Conservation (phyloP, 1,139 yeast species). For the Candida mesenterica region DNA sequence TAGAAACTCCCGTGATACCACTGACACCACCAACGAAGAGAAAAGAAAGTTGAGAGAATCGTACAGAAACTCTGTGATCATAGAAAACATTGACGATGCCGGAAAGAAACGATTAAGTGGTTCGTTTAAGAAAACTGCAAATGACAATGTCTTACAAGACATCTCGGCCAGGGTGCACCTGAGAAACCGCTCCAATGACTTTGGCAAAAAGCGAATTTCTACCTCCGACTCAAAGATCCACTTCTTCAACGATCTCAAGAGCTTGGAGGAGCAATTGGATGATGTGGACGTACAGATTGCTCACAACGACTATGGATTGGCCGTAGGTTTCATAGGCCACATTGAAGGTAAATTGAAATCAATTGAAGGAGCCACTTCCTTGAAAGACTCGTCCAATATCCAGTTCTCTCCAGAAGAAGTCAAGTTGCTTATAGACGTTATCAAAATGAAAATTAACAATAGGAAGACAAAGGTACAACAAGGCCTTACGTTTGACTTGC, state of each 20-base stretch:
- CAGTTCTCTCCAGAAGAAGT: constrained; percentile 28
- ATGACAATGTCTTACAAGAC: constrained; percentile 47
- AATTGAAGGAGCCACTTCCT: constrained; percentile 16
- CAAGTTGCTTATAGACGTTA: constrained; percentile 35
- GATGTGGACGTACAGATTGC: constrained; percentile 68
- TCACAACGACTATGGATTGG: constrained; percentile 54
- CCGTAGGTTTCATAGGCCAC: constrained; percentile 51
- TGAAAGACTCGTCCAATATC: constrained; percentile 5
- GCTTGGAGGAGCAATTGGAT: constrained; percentile 60
- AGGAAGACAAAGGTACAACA: constrained; percentile 39
- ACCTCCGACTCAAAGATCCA: constrained; percentile 23
- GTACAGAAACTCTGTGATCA: constrained; percentile 36
- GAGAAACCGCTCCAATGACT: constrained; percentile 51
- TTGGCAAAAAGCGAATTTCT: constrained; percentile 18
- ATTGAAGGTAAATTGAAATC: constrained; percentile 34
- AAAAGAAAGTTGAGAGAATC: constrained; percentile 43
- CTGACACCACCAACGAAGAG: constrained; percentile 25
- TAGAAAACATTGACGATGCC: constrained; percentile 27
- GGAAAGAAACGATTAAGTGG: constrained; percentile 28
- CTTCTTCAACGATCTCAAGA: constrained; percentile 44
- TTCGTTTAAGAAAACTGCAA: constrained; percentile 32
- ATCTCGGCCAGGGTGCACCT: constrained; percentile 56
- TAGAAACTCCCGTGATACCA: constrained; percentile 6
- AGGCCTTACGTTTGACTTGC: constrained; percentile 38
- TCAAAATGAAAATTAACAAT: constrained; percentile 37